A percentile compares a stretch with the other conserved stretches of the same genome.
phyloP scores from a whole-genome alignment of 73 alveolate genomes.

The Paramecium bursaria region DNA sequence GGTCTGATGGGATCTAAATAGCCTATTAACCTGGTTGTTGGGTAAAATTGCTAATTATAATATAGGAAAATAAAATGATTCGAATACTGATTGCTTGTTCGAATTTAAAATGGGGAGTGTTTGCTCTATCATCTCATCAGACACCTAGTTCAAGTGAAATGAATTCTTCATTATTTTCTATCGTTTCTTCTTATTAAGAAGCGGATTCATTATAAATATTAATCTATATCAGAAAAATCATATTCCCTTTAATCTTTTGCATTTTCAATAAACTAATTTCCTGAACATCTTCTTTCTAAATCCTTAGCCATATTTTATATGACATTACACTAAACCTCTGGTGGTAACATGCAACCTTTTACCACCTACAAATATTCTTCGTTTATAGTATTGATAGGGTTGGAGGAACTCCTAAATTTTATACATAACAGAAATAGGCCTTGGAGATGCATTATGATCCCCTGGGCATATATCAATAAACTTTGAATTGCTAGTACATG shows the following conservation, averaged over 20 bases:
- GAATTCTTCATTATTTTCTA: not conserved
- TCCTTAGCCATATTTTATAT: no score
- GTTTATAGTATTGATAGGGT: no score
- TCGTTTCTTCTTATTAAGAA: no score
- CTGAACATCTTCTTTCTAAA: not conserved
- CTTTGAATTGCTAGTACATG: not conserved
- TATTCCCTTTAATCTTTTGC: not conserved
- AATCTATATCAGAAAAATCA: not conserved
- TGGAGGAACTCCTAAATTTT: no score
- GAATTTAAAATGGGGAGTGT: not conserved
- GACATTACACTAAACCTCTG: no score
- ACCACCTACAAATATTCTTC: no score
- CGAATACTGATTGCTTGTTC: not conserved
- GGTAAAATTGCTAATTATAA: slow-evolving; percentile 4
- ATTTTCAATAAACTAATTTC: no score
- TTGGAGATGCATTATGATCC: slow-evolving; percentile 49
- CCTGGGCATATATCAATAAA: slow-evolving; percentile 25
- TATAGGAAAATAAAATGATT: slow-evolving; percentile 10
- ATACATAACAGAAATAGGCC: no score
- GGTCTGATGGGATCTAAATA: not conserved
- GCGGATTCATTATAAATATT: not conserved
- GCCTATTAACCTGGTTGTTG: not conserved
- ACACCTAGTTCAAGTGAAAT: not conserved
- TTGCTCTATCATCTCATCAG: not conserved
- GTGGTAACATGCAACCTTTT: no score